Evolutionary conservation across 2,329 filamentous ascomycete species (phyloP).

Genomic region (Sarocladiaceae sp.): DNA sequence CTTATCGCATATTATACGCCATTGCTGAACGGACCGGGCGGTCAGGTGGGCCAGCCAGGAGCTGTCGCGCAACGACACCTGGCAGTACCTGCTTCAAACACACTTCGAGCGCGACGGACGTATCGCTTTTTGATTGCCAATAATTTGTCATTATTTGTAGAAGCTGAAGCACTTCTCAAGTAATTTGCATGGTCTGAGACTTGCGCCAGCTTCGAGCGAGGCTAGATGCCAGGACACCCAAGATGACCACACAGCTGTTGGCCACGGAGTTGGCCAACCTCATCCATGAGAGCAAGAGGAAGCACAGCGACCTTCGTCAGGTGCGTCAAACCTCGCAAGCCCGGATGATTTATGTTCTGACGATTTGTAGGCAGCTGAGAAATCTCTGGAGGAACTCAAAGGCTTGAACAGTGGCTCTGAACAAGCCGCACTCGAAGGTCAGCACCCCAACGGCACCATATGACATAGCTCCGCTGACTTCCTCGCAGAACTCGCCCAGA

Average conservation of each 20-base stretch:
- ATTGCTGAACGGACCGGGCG: neutral
- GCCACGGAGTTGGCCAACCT: constrained; percentile 84
- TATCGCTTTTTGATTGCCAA: neutral
- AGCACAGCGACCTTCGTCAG: constrained; percentile 84
- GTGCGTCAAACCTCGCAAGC: constrained; percentile 36
- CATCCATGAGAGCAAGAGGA: constrained; percentile 93
- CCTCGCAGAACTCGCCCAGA: constrained; percentile 71
- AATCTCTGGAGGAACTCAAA: constrained; percentile 86
- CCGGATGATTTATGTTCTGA: neutral
- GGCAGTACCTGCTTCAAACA: neutral
- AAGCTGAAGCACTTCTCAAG: too few species aligned
- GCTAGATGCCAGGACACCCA: constrained; percentile 24
- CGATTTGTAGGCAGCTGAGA: constrained; percentile 72
- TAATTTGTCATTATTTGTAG: too few species aligned
- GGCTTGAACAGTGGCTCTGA: constrained; percentile 29
- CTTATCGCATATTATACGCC: neutral
- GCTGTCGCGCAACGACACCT: neutral
- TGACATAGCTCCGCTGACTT: constrained; percentile 15
- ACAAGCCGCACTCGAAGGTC: constrained; percentile 34
- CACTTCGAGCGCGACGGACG: neutral
- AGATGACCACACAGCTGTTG: constrained; percentile 88
- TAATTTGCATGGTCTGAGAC: constrained; percentile 16
- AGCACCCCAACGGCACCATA: constrained; percentile 10
- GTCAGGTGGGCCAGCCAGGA: constrained; percentile 9
- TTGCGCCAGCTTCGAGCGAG: neutral